Base-by-base conservation (phyloP, 2,329 filamentous ascomycete genomes). In the Torrubiella hemipterigena region DNA sequence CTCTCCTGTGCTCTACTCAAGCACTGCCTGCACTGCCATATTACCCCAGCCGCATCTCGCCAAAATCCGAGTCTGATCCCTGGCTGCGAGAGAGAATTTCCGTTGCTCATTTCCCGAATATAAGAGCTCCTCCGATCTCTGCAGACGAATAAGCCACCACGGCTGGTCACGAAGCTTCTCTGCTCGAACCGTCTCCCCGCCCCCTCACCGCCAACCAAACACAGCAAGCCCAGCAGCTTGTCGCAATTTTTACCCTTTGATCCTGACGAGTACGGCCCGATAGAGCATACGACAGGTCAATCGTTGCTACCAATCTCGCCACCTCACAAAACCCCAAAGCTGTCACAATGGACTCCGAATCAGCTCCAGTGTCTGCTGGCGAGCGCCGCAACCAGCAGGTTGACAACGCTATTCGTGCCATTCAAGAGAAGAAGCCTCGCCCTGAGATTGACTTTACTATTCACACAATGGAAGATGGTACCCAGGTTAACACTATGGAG, bases 391-490 rank as follows among this genome's bases (percentile, higher is more conserved):
- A 56, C 48, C 54, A 61, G 48, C 76, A 81, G 57, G 72, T 95
- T 52, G 85, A 94, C 63, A 89, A 85, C 73, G 81, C 84, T 47
- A 80, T 89, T 51, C 84, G 83, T 56, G 91, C 91, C 38, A 86
- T 98, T 51, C 77, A 79, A 56, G 77, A 95, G 49, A 96, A 96
- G 79, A 89, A 82, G 67, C 87, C 89, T 33, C 71, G 93, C 30
- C 91, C 91, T 36, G 89, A 96, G 69, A 96, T 98, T 51, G 91
- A 98, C 66, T 98, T 98, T 58, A 93, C 85, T 34, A 77, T 98
- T 51, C 91, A 98, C 60, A 91, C 82, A 40, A 95, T 96, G 89
- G 91, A 98, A 58, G 91, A 98, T 67, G 85, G 84, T 52, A 78
- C 74, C 32, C 85, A 94, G 64, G 91, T 98, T 54, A 96, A 75